Evolutionary conservation across 2,329 filamentous ascomycete species (phyloP), one percentile per base, ranked within the genome.

Genomic region (Thermomyces lanuginosus): DNA sequence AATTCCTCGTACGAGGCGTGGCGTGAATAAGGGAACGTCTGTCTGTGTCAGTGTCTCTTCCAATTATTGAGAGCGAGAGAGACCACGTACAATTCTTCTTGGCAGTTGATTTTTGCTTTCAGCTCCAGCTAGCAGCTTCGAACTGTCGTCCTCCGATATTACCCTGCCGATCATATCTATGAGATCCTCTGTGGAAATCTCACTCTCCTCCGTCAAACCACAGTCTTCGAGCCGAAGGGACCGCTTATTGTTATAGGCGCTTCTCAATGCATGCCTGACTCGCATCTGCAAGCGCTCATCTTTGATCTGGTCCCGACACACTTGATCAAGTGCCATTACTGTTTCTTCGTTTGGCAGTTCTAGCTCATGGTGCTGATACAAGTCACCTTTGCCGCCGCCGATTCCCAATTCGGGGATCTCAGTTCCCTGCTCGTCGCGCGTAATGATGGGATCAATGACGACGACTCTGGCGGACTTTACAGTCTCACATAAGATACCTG

Each of bases 1-100:
- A 92, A 64, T 46, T 93, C 86, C 0, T 61, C 57, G 33, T 89
- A 86, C 0, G 81, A 92, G 0, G 86, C 91, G 49, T 95, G 86
- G 1, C 86, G 69, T 0, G 86, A 86, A 44, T 84, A 93, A 0
- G 84, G 80, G 38, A 92, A 93, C 11, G 56, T 61, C 57, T 56
- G 22, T 17, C 24, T 24, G 13, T 21, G 26, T 16, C 14, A 11
- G 15, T 27, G 22, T 33, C 25, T 21, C n/a, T 12, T 14, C 13
- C 16, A 14, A 23, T 10, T 7, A 18, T 25, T 6, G 14, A 26
- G 6, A 8, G n/a, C 14, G 11, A 14, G 16, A 6, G 7, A 4
- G 19, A 12, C n/a, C 15, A 41, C 50, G 32, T 36, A 56, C 51
- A 26, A 56, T 55, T 12, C 34, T 43, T n/a, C 34, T 43, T n/a